Base-by-base conservation (phyloP, 2,329 filamentous ascomycete species). In the Diaporthe sp. region DNA sequence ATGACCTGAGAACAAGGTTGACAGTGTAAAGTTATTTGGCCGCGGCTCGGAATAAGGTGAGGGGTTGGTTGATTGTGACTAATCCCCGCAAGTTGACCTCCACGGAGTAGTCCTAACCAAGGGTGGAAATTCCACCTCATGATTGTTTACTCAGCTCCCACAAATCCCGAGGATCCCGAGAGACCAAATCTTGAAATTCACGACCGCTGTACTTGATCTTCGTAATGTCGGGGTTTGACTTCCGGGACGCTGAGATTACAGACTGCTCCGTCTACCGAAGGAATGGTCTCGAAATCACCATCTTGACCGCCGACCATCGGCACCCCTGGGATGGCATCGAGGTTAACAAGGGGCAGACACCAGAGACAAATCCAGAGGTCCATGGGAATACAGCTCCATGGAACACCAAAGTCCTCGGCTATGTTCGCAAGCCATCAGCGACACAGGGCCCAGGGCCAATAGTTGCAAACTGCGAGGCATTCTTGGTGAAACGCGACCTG, bases 11-110 rank as follows among this genome's bases (percentile, higher is more conserved):
- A 13, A 8, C 4, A n/a, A 27, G 7, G n/a, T 53, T 53, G 30
- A 66, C 10, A 25, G 15, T 51, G 30, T 27, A 39, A 19, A 13
- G 30, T 17, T 6, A 22, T 22, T 9, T 6, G 8, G n/a, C 27
- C 22, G 15, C 4, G 30, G 44, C 15, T 50, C n/a, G 63, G n/a
- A 22, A 53, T 15, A 25, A 27, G 32, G 32, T 68, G 63, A 68
- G 63, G 63, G 63, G 63, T 66, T 51, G 27, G 44, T 50, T 50
- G 6, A 51, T 8, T 37, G 47, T 68, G 63, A 68, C 76, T 0
- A 87, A 81, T 58, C 69, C 42, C 17, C 69, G 71, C 70, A 51
- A 30, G 39, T 32, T 50, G 44, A 35, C 59, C 59, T 27, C 56
- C 1, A n/a, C n/a, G n/a, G n/a, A n/a, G n/a, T n/a, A 25, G 22